Evolutionary conservation across 2,329 filamentous ascomycete species (phyloP).

Genomic region (Aspergillus melleus): DNA sequence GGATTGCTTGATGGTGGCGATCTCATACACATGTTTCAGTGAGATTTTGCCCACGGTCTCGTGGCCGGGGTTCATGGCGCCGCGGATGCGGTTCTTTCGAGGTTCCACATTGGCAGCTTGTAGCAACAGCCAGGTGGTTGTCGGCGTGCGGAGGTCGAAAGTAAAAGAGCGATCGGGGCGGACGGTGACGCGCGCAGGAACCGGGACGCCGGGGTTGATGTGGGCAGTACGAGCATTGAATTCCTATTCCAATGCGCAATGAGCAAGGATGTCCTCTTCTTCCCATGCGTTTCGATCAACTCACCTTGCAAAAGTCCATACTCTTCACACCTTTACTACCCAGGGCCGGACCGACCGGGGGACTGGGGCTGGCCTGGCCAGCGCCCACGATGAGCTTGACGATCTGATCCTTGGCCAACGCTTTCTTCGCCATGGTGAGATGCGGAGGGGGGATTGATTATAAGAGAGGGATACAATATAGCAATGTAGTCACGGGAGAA

Average conservation of each 20-base stretch:
- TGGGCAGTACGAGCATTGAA: constrained; percentile 94
- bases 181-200: constrained; percentile 87
- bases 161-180: constrained; percentile 89
- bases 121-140: constrained; percentile 87
- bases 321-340: constrained; percentile 98
- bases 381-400: constrained; percentile 98
- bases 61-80: constrained; percentile 71
- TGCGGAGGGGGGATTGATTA: background rate
- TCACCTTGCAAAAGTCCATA: constrained; percentile 99
- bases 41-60: constrained; percentile 82
- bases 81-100: constrained; percentile 71
- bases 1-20: constrained; percentile 90
- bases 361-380: constrained; percentile 90
- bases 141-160: constrained; percentile 90
- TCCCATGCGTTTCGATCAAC: constrained; percentile 6
- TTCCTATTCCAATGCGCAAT: constrained; percentile 60
- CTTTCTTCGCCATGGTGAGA: constrained; percentile 53
- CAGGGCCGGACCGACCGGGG: constrained; percentile 91
- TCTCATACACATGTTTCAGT: constrained; percentile 95
- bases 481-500: background rate
- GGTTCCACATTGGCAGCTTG: constrained; percentile 74
- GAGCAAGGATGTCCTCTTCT: background rate
- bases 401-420: constrained; percentile 65
- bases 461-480: background rate
- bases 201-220: constrained; percentile 77